These are phyloP conservation scores for Globisporangium lucens DNA, from an alignment of 352 stramenopile species.

Conservation along the genomic window DNA sequence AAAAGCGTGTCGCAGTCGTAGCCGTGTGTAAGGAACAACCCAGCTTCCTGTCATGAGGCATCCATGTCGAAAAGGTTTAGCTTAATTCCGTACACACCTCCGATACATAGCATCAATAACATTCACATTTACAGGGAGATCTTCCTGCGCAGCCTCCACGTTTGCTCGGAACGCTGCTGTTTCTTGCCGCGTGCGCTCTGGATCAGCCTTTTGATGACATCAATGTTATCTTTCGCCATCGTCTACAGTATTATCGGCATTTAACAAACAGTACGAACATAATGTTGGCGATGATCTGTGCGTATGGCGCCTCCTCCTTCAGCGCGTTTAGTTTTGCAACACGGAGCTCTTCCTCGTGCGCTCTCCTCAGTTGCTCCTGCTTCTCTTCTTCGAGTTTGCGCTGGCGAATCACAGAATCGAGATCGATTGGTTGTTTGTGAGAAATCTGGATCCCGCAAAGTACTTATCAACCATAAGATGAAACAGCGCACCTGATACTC, in stretches of 20 bases:
- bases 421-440: background rate
- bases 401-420: constrained; percentile 20
- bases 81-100: background rate
- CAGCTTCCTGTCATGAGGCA: constrained; percentile 41
- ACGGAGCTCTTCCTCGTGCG: constrained; percentile 30
- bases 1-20: constrained; percentile 79
- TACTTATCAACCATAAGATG: background rate
- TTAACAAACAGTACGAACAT: constrained; percentile 26
- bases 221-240: background rate
- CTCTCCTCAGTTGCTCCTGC: constrained; percentile 26
- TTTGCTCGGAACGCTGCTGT: constrained; percentile 70
- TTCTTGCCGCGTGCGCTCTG: constrained; percentile 61
- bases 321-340: constrained; percentile 50
- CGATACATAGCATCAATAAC: background rate
- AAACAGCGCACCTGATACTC: constrained; percentile 44
- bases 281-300: constrained; percentile 56
- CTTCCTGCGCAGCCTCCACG: constrained; percentile 56
- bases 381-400: constrained; percentile 51
- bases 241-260: too few species aligned
- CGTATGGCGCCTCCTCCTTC: constrained; percentile 68
- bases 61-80: background rate
- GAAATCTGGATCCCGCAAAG: too few species aligned
- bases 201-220: constrained; percentile 40
- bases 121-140: constrained; percentile 46
- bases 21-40: constrained; percentile 64